A percentile compares a stretch with the other conserved stretches of the same genome.
These are phyloP conservation scores for Gonapodya prolifera DNA, from an alignment of 192 early-diverging fungal genomes.

Conservation along the genomic window DNA sequence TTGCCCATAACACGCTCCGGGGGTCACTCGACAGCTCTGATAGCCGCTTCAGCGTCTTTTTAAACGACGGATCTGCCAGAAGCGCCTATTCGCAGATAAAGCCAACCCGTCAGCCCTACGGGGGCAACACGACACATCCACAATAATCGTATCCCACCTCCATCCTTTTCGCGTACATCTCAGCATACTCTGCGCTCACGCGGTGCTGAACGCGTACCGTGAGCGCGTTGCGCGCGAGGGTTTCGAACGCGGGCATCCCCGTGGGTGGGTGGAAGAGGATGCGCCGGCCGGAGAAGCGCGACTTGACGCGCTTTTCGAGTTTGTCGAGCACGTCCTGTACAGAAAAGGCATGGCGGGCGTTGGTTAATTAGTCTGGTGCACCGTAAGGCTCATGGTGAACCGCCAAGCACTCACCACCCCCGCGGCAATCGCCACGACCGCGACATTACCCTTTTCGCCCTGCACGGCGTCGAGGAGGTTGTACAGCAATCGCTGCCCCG, in stretches of 20 bases:
- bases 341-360: no score
- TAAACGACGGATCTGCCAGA: constrained; percentile 27
- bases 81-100: constrained; percentile 24
- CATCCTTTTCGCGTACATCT: constrained; percentile 1
- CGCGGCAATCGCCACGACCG: constrained; percentile 73
- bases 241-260: constrained; percentile 39
- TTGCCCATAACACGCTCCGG: constrained; percentile 33
- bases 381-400: neutral
- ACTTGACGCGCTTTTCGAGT: constrained; percentile 89
- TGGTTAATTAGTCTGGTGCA: neutral
- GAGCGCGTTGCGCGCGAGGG: constrained; percentile 40
- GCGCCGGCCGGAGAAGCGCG: constrained; percentile 79
- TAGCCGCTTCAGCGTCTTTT: constrained; percentile 29
- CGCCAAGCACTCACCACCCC: constrained; percentile 34
- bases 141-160: constrained; percentile 7
- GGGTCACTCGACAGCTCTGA: constrained; percentile 46
- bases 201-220: constrained; percentile 14
- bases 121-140: constrained; percentile 7
- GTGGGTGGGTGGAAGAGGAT: constrained; percentile 53
- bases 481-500: constrained; percentile 87
- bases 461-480: constrained; percentile 87
- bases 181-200: constrained; percentile 7
- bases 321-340: constrained; percentile 65
- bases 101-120: constrained; percentile 1
- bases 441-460: constrained; percentile 68